These are phyloP conservation scores for Omphalea diandra DNA, from an alignment of 441 rosid genomes.

Conservation along the genomic window DNA sequence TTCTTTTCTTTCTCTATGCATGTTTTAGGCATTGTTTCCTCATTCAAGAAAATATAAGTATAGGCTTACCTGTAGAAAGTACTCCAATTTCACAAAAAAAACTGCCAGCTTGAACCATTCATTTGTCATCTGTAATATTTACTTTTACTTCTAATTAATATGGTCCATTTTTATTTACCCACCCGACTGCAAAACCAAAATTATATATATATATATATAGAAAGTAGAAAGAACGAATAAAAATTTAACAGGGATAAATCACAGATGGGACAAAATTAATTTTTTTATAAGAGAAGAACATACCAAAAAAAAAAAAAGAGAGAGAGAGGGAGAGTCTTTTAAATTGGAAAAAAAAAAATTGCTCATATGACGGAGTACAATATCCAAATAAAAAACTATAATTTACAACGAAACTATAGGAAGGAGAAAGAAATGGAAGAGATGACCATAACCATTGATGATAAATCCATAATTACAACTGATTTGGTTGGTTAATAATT, in stretches of 20 bases:
- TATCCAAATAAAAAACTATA: not conserved
- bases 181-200: slow-evolving; percentile 35
- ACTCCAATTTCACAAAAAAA: slow-evolving; percentile 18
- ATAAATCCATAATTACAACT: too few species aligned
- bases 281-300: too few species aligned
- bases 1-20: slow-evolving; percentile 1
- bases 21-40: slow-evolving; percentile 9
- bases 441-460: not conserved
- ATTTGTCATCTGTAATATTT: slow-evolving; percentile 2
- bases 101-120: slow-evolving; percentile 32
- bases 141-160: not conserved
- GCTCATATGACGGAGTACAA: too few species aligned
- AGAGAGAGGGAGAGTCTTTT: too few species aligned
- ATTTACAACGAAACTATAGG: not conserved
- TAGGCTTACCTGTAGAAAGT: slow-evolving; percentile 19
- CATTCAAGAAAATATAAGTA: slow-evolving; percentile 7
- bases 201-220: too few species aligned
- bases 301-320: too few species aligned
- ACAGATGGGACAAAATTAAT: too few species aligned
- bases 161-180: slow-evolving; percentile 27
- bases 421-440: not conserved
- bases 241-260: too few species aligned
- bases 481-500: too few species aligned
- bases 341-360: too few species aligned
- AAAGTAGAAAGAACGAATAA: too few species aligned